Base-by-base conservation (phyloP, 768 basidiomycete genomes). In the Trametes punicea region DNA sequence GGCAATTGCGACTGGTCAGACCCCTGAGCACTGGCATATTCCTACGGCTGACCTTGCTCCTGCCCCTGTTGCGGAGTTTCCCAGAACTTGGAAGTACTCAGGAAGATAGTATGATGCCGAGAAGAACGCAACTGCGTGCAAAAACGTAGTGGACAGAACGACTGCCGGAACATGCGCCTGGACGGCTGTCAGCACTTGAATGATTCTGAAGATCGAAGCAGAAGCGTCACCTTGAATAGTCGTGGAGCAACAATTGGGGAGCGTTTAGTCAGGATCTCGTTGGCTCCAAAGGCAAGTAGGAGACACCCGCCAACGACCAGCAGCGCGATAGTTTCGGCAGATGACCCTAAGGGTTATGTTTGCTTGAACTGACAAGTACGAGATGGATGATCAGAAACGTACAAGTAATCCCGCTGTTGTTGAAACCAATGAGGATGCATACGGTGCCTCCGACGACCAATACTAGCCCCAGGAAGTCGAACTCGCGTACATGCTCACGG, bases 171-270 rank as follows among this genome's bases (percentile, higher is more conserved):
- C 5, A 87, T 91, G 27, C 87, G 81, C 21, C 4, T 68, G 67
- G 11, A 75, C 75, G 30, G 79, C 78, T 2, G 78, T 79, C 2
- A 79, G 79, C 23, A 80, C n/a, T n/a, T n/a, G n/a, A n/a, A 63
- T 4, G 80, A 13, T 26, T 10, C 11, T 16, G 6, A 16, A 16
- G 4, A 36, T 10, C n/a, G 34, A 6, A 36, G 34, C 13, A 36
- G 7, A 36, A 5, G 34, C 13, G 34, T 15, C 51, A 83, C 85
- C 72, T 81, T 82, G 74, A 91, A 90, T 26, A 91, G 65, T 11
- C 90, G 81, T 6, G 87, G 81, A n/a, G 90, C 90, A 13, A 92
- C 63, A 49, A 91, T 87, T 0, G 88, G 85, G 4, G 84, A 82
- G 9, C 85, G 76, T 11, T 65, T 77, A 0, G 90, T 92, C 57